These are phyloP conservation scores for Ilyonectria destructans DNA, from an alignment of 2,329 filamentous ascomycete species.

Conservation along the genomic window DNA sequence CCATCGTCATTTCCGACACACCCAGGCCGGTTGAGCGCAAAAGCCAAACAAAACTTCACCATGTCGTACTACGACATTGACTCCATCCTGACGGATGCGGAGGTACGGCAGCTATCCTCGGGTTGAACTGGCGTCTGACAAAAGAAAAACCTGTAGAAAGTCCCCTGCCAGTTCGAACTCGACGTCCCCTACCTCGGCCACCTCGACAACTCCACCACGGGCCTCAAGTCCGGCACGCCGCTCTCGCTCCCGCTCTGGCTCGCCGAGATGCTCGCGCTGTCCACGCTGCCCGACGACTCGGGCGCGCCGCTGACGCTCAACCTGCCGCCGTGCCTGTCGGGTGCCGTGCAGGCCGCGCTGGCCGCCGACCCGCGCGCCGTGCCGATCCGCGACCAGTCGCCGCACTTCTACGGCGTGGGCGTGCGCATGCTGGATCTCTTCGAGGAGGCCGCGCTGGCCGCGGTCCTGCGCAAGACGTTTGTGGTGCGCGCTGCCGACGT, in stretches of 20 bases:
- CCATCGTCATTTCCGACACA: neutral
- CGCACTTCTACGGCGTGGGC: constrained; percentile 90
- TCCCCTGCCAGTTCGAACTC: constrained; percentile 95
- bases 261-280: constrained; percentile 91
- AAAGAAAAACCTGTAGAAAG: constrained; percentile 75
- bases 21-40: neutral
- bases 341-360: constrained; percentile 88
- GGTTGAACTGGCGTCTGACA: neutral
- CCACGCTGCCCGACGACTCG: constrained; percentile 63
- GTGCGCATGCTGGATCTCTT: constrained; percentile 91
- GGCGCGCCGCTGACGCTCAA: constrained; percentile 84
- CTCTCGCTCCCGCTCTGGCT: constrained; percentile 94
- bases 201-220: constrained; percentile 84
- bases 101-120: constrained; percentile 66
- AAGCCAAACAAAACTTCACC: constrained; percentile 1
- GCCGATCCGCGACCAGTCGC: constrained; percentile 85
- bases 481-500: constrained; percentile 86
- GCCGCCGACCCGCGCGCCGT: constrained; percentile 92
- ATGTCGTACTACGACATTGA: constrained; percentile 91
- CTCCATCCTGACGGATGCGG: constrained; percentile 87
- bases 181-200: constrained; percentile 90
- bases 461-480: constrained; percentile 84
- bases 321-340: constrained; percentile 83
- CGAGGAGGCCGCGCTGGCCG: constrained; percentile 84
- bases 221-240: constrained; percentile 86